Percentiles rank a stretch among this genome's conserved stretches.
Evolutionary conservation across 2,329 filamentous ascomycete genomes (phyloP).

Genomic region (Plectosphaerella cucumerina): DNA sequence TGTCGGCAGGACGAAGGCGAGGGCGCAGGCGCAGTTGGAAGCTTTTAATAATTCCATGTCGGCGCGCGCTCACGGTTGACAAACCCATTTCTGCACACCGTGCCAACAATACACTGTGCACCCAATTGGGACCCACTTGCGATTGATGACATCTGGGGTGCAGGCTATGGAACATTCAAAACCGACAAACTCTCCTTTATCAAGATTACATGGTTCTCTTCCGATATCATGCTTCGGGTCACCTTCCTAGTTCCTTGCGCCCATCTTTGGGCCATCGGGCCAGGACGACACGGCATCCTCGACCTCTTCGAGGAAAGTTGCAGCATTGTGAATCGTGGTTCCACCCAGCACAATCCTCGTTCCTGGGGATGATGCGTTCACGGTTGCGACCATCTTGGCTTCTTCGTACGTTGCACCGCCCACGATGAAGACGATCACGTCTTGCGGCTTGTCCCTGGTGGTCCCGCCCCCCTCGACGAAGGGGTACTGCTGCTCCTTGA

Average conservation of each 20-base stretch:
- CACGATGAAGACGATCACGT: conserved; percentile 91
- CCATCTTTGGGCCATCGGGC: conserved; percentile 58
- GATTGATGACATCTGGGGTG: no score
- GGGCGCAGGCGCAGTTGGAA: no score
- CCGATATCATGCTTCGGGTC: no score
- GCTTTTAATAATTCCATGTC: no score
- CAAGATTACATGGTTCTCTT: no score
- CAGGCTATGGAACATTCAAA: no score
- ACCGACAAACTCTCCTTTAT: no score
- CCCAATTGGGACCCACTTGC: no score
- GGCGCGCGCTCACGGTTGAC: no score
- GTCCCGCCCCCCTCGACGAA: conserved; percentile 86
- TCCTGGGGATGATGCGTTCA: conserved; percentile 87
- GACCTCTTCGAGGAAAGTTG: conserved; percentile 85
- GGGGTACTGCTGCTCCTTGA: conserved; percentile 84
- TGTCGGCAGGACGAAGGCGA: no score
- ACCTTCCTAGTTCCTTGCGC: conserved; percentile 10
- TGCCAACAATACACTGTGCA: no score
- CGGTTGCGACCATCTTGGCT: conserved; percentile 89
- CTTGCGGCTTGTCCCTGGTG: conserved; percentile 92
- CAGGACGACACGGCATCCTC: conserved; percentile 83
- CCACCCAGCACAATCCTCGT: conserved; percentile 86
- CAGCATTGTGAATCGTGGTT: conserved; percentile 83
- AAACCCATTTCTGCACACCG: no score
- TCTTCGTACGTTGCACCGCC: conserved; percentile 96